Evolutionary conservation across 768 basidiomycete genomes (phyloP).

Genomic region (Tylopilus vinaceipallidus): DNA sequence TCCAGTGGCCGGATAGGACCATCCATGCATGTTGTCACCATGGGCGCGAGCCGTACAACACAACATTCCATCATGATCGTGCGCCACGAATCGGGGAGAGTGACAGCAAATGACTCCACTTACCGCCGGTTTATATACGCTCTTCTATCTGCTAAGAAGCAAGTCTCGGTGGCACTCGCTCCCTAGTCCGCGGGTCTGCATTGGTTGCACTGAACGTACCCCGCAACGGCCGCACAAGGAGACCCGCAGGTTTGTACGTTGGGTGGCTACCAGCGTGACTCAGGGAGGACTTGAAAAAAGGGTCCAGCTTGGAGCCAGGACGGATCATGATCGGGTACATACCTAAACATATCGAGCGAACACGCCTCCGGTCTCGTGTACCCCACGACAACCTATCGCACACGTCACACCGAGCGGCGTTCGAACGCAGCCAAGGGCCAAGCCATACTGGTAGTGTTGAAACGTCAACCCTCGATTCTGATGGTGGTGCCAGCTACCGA

Average conservation of each 20-base stretch:
- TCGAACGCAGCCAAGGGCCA: slow-evolving; percentile 15
- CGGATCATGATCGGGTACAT: not conserved
- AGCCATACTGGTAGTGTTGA: slow-evolving; percentile 5
- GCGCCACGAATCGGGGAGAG: not conserved
- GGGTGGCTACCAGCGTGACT: too few relatives aligned
- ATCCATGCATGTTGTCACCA: too few relatives aligned
- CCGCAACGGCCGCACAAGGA: too few relatives aligned
- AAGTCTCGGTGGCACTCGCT: not conserved
- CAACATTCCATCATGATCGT: slow-evolving; percentile 3
- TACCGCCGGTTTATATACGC: not conserved
- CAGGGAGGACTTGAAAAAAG: too few relatives aligned
- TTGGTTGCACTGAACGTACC: not conserved
- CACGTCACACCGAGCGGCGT: too few relatives aligned
- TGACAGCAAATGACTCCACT: slow-evolving; percentile 12
- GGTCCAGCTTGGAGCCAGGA: not conserved
- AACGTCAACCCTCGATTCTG: not conserved
- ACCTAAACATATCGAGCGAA: not conserved
- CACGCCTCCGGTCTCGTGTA: slow-evolving; percentile 2
- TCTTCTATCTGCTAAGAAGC: not conserved
- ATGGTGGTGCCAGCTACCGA: too few relatives aligned
- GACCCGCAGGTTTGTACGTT: too few relatives aligned
- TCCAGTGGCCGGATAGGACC: too few relatives aligned
- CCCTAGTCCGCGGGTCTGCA: not conserved
- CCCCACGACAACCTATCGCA: not conserved
- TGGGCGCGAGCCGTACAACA: not conserved